A percentile compares a stretch with the other conserved stretches of the same genome.
phyloP scores from a whole-genome alignment of 2,329 filamentous ascomycete genomes.

The Epichloe baconii region DNA sequence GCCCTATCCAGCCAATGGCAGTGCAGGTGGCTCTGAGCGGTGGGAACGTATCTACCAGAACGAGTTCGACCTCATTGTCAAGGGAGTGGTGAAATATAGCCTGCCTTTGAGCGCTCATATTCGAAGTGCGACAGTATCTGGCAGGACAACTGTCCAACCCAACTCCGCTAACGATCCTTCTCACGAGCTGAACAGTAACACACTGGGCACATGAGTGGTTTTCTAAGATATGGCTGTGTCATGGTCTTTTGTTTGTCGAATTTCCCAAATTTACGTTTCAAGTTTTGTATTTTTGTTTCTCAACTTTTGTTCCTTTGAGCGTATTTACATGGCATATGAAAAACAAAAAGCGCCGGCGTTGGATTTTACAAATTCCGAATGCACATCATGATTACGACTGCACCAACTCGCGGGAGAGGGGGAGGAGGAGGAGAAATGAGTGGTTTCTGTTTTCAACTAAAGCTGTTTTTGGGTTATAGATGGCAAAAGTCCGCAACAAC shows the following conservation, averaged over 20 bases:
- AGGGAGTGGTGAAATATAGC: constrained; percentile 78
- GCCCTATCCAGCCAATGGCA: constrained; percentile 73
- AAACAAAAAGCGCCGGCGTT: constrained; percentile 20
- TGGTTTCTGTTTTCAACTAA: constrained; percentile 10
- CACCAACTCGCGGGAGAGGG: constrained; percentile 12
- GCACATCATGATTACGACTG: constrained; percentile 16
- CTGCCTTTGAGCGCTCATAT: constrained; percentile 48
- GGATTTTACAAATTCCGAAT: constrained; percentile 16
- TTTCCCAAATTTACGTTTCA: background rate
- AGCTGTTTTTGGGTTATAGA: constrained; percentile 13
- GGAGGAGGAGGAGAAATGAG: background rate
- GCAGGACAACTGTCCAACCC: constrained; percentile 45
- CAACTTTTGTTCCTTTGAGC: constrained; percentile 20
- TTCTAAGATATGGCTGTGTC: background rate
- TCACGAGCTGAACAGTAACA: constrained; percentile 65
- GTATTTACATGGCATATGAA: constrained; percentile 23
- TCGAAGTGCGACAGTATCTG: constrained; percentile 46
- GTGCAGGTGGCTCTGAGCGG: constrained; percentile 68
- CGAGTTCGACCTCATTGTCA: constrained; percentile 84
- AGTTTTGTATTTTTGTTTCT: constrained; percentile 6
- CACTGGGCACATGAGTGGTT: constrained; percentile 4
- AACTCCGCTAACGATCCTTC: constrained; percentile 49
- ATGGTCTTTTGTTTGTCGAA: background rate
- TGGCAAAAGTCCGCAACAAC: constrained; percentile 3
- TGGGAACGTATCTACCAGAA: constrained; percentile 88